Base-by-base conservation (phyloP, 192 early-diverging fungal species). In the Gonapodya sp. region DNA sequence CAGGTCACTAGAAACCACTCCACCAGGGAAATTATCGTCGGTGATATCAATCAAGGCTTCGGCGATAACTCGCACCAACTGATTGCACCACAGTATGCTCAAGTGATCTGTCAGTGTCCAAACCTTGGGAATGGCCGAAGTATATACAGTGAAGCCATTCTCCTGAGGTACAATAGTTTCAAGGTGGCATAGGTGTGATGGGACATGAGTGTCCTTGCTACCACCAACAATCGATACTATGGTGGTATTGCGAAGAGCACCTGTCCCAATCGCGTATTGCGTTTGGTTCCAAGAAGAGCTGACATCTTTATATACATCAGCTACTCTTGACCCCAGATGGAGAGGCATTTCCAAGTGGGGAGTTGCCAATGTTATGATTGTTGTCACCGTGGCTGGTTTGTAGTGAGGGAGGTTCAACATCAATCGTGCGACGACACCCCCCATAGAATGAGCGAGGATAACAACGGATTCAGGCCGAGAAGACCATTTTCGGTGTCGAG, bases 371-470 rank as follows among this genome's bases (percentile, higher is more conserved):
- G 96, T 97, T 34, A 99, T 84, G 18, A 99, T 92, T 0, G 95
- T 93, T 36, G 91, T 88, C 35, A 98, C 89, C 0, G 91, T 92
- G 0, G 91, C 92, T 0, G 88, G 85, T 1, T 87, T 80, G 83
- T 93, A 93, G 86, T 93, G 96, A 0, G 87, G 81, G 78, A 94
- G 86, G 0, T 87, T 90, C 74, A 95, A 88, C 35, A 95, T 87
- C 0, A 91, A 89, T 8, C 96, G 87, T 0, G 96, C 96, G 30
- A 97, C 96, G n/a, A 97, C 91, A 14, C 96, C 96, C 36, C 97
- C 97, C 96, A 98, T 97, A 8, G 96, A 97, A 83, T 98, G 96
- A 16, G 92, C 95, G 78, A 96, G 85, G 33, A 97, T 85, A n/a
- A 94, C 84, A 30, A 98, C 93, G 18, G 94, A 93, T 1, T 83